Conservation (phyloP, 208 protist genomes). For the Crithidia expoeki region DNA sequence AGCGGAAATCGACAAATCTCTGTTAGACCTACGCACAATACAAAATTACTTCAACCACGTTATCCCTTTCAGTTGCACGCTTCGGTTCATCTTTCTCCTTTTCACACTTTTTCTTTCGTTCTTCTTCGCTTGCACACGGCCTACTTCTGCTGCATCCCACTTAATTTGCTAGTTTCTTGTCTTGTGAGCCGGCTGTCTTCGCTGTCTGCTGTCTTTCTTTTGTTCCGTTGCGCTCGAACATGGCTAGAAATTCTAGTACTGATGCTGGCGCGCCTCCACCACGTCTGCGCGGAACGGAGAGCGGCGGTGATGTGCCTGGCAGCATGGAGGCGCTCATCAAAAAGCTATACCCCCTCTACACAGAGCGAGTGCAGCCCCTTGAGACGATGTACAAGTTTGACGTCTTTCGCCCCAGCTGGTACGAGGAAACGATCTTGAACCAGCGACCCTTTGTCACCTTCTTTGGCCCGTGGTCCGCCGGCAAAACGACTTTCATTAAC, state of each 20-base stretch:
- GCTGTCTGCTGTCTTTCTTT: background rate
- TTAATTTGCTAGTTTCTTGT: background rate
- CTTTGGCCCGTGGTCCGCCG: conserved; percentile 80
- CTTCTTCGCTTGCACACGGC: conserved; percentile 1
- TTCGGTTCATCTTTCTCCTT: background rate
- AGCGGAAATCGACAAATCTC: no score
- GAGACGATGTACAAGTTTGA: conserved; percentile 80
- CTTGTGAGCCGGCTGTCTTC: background rate
- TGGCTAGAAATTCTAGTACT: background rate
- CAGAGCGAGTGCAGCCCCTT: conserved; percentile 57
- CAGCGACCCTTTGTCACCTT: conserved; percentile 70
- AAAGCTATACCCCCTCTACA: conserved; percentile 62
- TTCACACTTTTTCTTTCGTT: background rate
- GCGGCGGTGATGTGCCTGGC: conserved; percentile 37
- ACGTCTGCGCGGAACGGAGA: conserved; percentile 28
- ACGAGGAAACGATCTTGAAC: conserved; percentile 69
- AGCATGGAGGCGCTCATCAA: conserved; percentile 44
- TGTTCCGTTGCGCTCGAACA: background rate
- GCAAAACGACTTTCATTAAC: conserved; percentile 88
- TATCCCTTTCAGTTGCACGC: background rate
- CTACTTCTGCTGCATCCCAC: no score
- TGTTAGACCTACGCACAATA: no score
- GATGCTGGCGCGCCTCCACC: background rate
- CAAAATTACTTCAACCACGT: no score
- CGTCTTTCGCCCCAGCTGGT: conserved; percentile 57